Conservation (phyloP, 1,139 yeast species). For the Hanseniaspora gamundiae region DNA sequence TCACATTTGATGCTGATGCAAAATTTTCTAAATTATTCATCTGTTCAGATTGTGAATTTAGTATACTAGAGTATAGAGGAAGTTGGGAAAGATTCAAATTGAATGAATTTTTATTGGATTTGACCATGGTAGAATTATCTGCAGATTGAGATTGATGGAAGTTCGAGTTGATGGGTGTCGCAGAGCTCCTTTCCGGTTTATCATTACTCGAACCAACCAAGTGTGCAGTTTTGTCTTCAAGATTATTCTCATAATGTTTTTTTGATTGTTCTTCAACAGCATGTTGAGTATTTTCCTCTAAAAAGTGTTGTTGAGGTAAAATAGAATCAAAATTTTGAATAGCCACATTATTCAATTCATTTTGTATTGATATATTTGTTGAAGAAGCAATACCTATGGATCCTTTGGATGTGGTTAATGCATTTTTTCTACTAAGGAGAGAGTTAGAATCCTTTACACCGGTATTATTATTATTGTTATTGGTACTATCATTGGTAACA, state of each 20-base stretch:
- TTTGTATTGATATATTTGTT: not conserved
- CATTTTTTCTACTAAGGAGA: too few relatives aligned
- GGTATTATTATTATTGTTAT: too few relatives aligned
- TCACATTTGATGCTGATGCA: not conserved
- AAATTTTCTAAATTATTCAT: constrained; percentile 1
- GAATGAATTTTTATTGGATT: constrained; percentile 20
- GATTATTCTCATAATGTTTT: not conserved
- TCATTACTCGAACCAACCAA: too few relatives aligned
- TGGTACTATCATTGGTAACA: not conserved
- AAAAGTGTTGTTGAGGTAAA: constrained; percentile 4
- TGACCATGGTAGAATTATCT: too few relatives aligned
- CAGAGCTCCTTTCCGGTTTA: too few relatives aligned
- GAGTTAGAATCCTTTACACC: too few relatives aligned
- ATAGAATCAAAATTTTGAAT: constrained; percentile 7
- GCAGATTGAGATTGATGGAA: not conserved
- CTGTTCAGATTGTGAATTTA: constrained; percentile 4
- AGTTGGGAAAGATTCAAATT: constrained; percentile 23
- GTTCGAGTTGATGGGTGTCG: too few relatives aligned
- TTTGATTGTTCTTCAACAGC: constrained; percentile 24
- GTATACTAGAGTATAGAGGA: constrained; percentile 16
- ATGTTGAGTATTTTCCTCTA: constrained; percentile 28
- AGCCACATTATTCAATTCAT: constrained; percentile 3
- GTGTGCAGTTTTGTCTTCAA: too few relatives aligned
- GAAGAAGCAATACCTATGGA: not conserved
- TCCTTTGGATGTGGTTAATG: too few relatives aligned